Evolutionary conservation across 2,329 filamentous ascomycete species (phyloP).

Genomic region (Venturiaceae sp.): DNA sequence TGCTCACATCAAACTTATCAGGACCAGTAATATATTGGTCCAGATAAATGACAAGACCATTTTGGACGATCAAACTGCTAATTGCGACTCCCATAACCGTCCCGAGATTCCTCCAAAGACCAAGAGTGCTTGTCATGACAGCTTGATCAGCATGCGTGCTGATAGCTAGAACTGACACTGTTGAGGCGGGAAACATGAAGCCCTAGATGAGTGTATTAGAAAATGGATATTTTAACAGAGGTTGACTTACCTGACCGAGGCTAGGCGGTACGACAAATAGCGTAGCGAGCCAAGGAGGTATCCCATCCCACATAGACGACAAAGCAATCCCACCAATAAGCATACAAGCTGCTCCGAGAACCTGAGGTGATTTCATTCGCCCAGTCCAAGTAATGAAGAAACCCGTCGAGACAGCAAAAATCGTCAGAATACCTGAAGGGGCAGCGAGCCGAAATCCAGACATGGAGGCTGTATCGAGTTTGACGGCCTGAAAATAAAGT

Average conservation of each 20-base stretch:
- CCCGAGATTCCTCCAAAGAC: conserved; percentile 62
- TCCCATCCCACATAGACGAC: conserved; percentile 24
- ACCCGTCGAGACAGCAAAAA: conserved; percentile 30
- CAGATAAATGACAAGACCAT: conserved; percentile 53
- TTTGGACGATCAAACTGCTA: conserved; percentile 65
- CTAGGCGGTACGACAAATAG: conserved; percentile 28
- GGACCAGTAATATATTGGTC: conserved; percentile 47
- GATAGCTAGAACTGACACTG: conserved; percentile 30
- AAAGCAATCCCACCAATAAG: conserved; percentile 26
- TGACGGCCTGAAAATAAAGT: conserved; percentile 49
- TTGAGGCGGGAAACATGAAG: conserved; percentile 30
- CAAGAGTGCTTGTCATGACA: conserved; percentile 53
- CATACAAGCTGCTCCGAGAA: conserved; percentile 26
- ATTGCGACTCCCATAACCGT: conserved; percentile 64
- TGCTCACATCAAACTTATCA: conserved; percentile 40
- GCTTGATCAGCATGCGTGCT: conserved; percentile 34
- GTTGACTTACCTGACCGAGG: conserved; percentile 22
- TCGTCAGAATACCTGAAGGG: conserved; percentile 42
- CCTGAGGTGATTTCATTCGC: conserved; percentile 31
- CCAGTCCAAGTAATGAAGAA: conserved; percentile 34
- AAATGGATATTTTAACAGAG: too few relatives aligned
- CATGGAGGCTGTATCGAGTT: conserved; percentile 51
- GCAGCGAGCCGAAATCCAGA: conserved; percentile 65
- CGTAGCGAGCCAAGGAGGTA: conserved; percentile 31
- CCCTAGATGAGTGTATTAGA: too few relatives aligned